Evolutionary conservation across 1,284 basidiomycete species (phyloP).

Genomic region (Fomitopsis schrenkii): DNA sequence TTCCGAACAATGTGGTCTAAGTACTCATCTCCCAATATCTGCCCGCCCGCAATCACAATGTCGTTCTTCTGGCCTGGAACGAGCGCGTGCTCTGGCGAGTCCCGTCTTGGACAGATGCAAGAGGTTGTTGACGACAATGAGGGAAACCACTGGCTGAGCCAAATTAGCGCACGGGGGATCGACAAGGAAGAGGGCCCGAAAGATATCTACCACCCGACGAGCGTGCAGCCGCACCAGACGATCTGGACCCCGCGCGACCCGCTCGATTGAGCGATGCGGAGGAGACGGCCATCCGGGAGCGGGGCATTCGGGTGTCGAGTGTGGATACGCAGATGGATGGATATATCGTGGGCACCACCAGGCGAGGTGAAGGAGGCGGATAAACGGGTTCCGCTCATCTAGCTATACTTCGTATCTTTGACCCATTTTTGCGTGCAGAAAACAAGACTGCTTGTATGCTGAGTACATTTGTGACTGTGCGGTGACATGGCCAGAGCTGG

Average conservation of each 20-base stretch:
- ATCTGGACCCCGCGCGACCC: constrained; percentile 81
- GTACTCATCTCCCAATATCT: constrained; percentile 90
- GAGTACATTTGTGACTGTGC: too few relatives aligned
- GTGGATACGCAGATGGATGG: constrained; percentile 64
- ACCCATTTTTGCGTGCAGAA: too few relatives aligned
- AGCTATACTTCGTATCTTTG: too few relatives aligned
- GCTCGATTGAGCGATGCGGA: constrained; percentile 63
- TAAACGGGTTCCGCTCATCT: too few relatives aligned
- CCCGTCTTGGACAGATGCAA: constrained; percentile 71
- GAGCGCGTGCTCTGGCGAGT: constrained; percentile 47
- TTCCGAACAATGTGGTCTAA: constrained; percentile 92
- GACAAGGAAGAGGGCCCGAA: constrained; percentile 29
- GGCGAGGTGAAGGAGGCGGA: constrained; percentile 18
- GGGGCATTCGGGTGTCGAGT: constrained; percentile 55
- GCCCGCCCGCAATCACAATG: constrained; percentile 76
- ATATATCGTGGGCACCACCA: constrained; percentile 40
- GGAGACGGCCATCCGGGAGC: constrained; percentile 49
- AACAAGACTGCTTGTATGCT: too few relatives aligned
- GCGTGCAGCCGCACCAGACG: constrained; percentile 66
- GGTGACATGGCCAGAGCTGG: too few relatives aligned
- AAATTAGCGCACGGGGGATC: constrained; percentile 9
- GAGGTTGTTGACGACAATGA: constrained; percentile 66
- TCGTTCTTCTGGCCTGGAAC: constrained; percentile 70
- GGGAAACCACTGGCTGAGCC: not conserved
- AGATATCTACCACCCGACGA: constrained; percentile 79